Percentiles rank a stretch among this genome's conserved stretches.
Conservation (phyloP, 2,329 filamentous ascomycete species). For the Nannizziopsis barbatae region DNA sequence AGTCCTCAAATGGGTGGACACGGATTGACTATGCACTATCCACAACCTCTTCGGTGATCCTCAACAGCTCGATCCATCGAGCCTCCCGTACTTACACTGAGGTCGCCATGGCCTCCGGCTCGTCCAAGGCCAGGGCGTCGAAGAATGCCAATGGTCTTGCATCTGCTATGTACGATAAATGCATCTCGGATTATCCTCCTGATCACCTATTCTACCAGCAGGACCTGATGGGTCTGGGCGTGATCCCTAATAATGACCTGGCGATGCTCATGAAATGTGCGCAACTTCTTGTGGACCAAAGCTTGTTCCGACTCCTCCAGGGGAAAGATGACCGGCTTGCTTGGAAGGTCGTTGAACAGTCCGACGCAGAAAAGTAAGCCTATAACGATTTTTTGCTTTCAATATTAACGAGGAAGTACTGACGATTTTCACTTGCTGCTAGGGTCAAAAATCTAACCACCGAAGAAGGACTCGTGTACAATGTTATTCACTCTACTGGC, state of each 20-base stretch:
- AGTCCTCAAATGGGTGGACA: slow-evolving; percentile 3
- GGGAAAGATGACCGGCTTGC: slow-evolving; percentile 34
- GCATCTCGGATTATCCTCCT: slow-evolving; percentile 28
- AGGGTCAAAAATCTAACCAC: slow-evolving; percentile 41
- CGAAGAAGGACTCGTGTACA: slow-evolving; percentile 78
- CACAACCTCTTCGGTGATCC: slow-evolving; percentile 23
- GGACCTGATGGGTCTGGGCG: slow-evolving; percentile 33
- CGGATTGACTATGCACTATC: slow-evolving; percentile 26
- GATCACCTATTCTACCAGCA: slow-evolving; percentile 39
- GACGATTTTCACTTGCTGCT: slow-evolving; percentile 8
- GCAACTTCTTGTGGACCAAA: slow-evolving; percentile 36
- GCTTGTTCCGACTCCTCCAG: slow-evolving; percentile 37
- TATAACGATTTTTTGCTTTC: not conserved
- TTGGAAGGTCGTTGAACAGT: slow-evolving; percentile 39
- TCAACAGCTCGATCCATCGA: slow-evolving; percentile 3
- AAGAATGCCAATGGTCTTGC: slow-evolving; percentile 30
- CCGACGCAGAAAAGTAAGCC: slow-evolving; percentile 40
- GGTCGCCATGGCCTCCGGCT: slow-evolving; percentile 18
- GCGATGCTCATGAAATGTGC: slow-evolving; percentile 35
- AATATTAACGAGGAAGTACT: slow-evolving; percentile 2
- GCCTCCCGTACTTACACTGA: slow-evolving; percentile 11
- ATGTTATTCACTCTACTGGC: slow-evolving; percentile 74
- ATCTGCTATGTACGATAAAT: slow-evolving; percentile 37
- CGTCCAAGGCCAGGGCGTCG: slow-evolving; percentile 19
- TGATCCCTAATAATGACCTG: slow-evolving; percentile 36